Conservation (phyloP, 257 asterid genomes). For the Jaltomata sinuosa region DNA sequence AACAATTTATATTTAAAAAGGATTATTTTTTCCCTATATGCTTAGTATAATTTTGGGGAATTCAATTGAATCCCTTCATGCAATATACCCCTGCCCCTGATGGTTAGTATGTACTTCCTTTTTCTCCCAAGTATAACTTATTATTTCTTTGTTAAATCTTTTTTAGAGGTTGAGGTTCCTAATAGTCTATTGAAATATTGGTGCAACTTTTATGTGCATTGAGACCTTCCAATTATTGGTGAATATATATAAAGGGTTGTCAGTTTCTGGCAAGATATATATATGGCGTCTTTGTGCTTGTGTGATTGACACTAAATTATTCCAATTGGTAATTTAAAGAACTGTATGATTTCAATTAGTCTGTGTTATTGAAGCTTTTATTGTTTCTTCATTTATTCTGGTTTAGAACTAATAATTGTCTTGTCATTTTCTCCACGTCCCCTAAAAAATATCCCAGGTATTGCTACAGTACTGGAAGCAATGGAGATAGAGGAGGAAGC, state of each 20-base stretch:
- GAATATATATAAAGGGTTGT: not conserved
- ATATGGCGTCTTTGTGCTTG: not conserved
- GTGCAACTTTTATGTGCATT: not conserved
- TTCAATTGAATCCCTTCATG: not conserved
- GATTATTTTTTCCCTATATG: not conserved
- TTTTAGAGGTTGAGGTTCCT: not conserved
- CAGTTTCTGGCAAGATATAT: not conserved
- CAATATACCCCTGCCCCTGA: not conserved
- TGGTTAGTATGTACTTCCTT: not conserved
- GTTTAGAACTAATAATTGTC: not conserved
- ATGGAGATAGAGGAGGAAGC: conserved; percentile 77
- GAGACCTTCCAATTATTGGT: not conserved
- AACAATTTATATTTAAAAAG: not conserved
- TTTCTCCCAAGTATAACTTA: not conserved
- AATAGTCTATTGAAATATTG: not conserved
- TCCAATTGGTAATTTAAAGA: not conserved
- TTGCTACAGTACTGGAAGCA: conserved; percentile 4
- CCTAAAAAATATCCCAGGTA: not conserved
- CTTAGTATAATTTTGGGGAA: not conserved
- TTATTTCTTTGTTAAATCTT: not conserved
- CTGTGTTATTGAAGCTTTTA: not conserved
- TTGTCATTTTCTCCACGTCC: not conserved
- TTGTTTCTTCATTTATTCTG: not conserved
- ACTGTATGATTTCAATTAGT: not conserved
- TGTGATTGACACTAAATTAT: not conserved